These are phyloP conservation scores for Scheffersomyces titani DNA, from an alignment of 1,139 yeast species.

Conservation along the genomic window DNA sequence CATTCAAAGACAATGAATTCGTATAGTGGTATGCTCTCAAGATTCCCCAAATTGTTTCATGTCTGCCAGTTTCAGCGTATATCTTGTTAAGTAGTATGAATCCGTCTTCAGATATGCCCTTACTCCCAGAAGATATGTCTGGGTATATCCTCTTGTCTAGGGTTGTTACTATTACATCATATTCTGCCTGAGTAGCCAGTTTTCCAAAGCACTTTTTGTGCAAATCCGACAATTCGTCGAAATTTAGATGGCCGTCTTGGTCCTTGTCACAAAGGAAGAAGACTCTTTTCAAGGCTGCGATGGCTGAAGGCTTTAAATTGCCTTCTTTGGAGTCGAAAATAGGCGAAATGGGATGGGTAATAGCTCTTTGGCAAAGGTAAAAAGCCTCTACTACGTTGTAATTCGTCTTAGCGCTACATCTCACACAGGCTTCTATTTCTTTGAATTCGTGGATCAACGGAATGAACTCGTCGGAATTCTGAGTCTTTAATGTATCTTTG, in stretches of 20 bases:
- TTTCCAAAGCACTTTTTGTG: slow-evolving; percentile 78
- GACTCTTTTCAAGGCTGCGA: slow-evolving; percentile 73
- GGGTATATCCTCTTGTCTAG: slow-evolving; percentile 29
- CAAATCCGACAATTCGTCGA: slow-evolving; percentile 63
- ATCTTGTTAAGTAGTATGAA: slow-evolving; percentile 74
- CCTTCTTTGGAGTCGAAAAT: slow-evolving; percentile 91
- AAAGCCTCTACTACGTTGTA: slow-evolving; percentile 87
- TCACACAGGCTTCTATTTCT: slow-evolving; percentile 88
- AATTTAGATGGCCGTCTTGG: slow-evolving; percentile 81
- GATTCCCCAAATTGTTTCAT: slow-evolving; percentile 96
- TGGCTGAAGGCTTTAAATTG: slow-evolving; percentile 72
- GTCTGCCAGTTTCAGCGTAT: slow-evolving; percentile 88
- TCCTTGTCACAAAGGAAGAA: slow-evolving; percentile 86
- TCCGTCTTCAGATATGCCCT: slow-evolving; percentile 73
- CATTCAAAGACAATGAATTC: slow-evolving; percentile 82
- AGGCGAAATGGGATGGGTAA: slow-evolving; percentile 92
- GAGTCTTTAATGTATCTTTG: slow-evolving; percentile 25
- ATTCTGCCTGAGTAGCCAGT: slow-evolving; percentile 27
- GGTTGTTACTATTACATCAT: slow-evolving; percentile 26
- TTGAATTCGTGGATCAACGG: slow-evolving; percentile 88
- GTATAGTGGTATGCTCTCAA: slow-evolving; percentile 86
- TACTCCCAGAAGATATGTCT: slow-evolving; percentile 13
- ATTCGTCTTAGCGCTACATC: slow-evolving; percentile 80
- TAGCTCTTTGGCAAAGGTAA: slow-evolving; percentile 88
- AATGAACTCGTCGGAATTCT: slow-evolving; percentile 72